Evolutionary conservation across 495 filamentous ascomycete species (phyloP).

Genomic region (Aspergillus ellipticus): DNA sequence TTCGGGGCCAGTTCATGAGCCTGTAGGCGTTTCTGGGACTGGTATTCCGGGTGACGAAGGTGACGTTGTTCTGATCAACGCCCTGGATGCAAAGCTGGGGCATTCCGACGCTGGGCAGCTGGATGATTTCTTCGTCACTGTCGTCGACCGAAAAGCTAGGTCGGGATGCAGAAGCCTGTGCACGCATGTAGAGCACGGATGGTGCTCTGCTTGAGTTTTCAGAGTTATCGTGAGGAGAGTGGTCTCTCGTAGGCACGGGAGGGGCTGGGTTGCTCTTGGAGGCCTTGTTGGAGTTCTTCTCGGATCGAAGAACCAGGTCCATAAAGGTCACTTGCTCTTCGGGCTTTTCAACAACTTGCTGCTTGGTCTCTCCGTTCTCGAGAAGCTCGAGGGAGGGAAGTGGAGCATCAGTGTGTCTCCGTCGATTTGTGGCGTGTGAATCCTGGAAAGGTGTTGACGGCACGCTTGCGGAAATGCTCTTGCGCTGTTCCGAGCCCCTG

Average conservation of each 20-base stretch:
- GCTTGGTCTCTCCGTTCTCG: conserved; percentile 15
- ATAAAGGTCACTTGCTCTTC: conserved; percentile 33
- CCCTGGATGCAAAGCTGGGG: conserved; percentile 35
- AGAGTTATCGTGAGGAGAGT: conserved; percentile 13
- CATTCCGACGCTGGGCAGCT: conserved; percentile 30
- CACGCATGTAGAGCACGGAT: conserved; percentile 39
- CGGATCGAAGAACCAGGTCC: conserved; percentile 28
- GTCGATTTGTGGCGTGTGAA: conserved; percentile 20
- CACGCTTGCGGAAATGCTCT: conserved; percentile 34
- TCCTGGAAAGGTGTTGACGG: conserved; percentile 22
- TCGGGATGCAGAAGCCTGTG: conserved; percentile 29
- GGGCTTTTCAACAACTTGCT: not conserved
- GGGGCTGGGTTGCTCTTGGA: conserved; percentile 11
- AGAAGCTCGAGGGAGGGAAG: conserved; percentile 33
- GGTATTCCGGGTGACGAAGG: conserved; percentile 28
- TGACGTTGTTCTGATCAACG: conserved; percentile 39
- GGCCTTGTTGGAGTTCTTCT: conserved; percentile 7
- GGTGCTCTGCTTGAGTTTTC: conserved; percentile 12
- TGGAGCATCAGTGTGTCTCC: conserved; percentile 42
- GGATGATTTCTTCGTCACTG: conserved; percentile 37
- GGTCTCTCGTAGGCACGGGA: conserved; percentile 17
- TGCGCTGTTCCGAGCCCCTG: conserved; percentile 27
- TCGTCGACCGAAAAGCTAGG: conserved; percentile 27
- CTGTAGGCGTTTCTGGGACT: conserved; percentile 27
- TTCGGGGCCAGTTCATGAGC: conserved; percentile 34